Conservation (phyloP, 78 protist genomes). For the Dictyostelium intermedium region DNA sequence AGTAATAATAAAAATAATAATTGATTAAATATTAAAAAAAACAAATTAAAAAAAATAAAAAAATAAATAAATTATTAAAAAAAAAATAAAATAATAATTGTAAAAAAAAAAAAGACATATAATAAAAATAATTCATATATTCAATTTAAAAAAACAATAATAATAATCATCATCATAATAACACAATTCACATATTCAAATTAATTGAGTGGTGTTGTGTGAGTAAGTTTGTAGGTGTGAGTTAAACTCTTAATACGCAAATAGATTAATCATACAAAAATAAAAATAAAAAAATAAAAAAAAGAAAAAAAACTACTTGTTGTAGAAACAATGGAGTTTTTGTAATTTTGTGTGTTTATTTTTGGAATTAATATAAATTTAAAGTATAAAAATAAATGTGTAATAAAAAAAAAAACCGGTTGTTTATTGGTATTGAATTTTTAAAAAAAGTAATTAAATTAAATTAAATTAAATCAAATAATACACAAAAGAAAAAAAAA, state of each 20-base stretch:
- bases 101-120: too few relatives aligned
- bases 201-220: background rate
- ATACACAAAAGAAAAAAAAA: background rate
- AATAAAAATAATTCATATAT: background rate
- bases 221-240: background rate
- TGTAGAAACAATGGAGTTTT: background rate
- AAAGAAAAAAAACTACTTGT: background rate
- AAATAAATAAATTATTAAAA: too few relatives aligned
- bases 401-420: background rate
- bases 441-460: too few relatives aligned
- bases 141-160: background rate
- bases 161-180: background rate
- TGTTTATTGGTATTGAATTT: background rate
- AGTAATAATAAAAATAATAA: too few relatives aligned
- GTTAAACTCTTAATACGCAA: background rate
- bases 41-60: too few relatives aligned
- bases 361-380: background rate
- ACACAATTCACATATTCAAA: background rate
- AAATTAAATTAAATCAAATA: background rate
- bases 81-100: too few relatives aligned
- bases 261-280: background rate
- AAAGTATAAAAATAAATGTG: background rate
- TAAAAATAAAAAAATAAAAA: background rate
- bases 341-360: background rate
- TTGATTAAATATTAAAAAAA: too few relatives aligned